A percentile compares a stretch with the other conserved stretches of the same genome.
These are phyloP conservation scores for Trichaptum fuscoviolaceum DNA, from an alignment of 768 basidiomycete species.

Conservation along the genomic window DNA sequence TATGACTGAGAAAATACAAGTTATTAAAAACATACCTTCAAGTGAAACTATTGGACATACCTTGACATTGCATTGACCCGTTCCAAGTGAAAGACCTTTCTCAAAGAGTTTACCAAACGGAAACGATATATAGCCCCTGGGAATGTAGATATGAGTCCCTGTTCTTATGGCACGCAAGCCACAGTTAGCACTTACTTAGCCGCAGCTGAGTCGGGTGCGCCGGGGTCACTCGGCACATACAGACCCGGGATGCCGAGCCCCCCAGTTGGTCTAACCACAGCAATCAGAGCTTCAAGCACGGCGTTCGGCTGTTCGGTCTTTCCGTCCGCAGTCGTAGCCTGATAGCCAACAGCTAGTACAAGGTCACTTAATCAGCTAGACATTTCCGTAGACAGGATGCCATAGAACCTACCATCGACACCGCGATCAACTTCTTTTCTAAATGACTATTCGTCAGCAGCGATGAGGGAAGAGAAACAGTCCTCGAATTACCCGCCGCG, in stretches of 20 bases:
- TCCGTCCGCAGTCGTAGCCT: slow-evolving; percentile 47
- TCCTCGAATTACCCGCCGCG: slow-evolving; percentile 35
- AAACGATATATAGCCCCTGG: slow-evolving; percentile 46
- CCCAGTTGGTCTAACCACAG: slow-evolving; percentile 48
- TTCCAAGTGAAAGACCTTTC: slow-evolving; percentile 48
- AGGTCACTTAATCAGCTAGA: slow-evolving; percentile 3
- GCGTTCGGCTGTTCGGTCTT: slow-evolving; percentile 53
- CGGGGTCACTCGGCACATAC: slow-evolving; percentile 53
- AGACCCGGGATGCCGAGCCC: slow-evolving; percentile 55
- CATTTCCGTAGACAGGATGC: neutral
- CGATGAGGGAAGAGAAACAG: neutral
- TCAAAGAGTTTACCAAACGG: slow-evolving; percentile 53
- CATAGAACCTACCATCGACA: slow-evolving; percentile 34
- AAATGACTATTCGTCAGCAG: neutral
- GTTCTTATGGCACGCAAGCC: neutral
- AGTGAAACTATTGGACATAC: slow-evolving; percentile 18
- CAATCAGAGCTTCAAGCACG: slow-evolving; percentile 45
- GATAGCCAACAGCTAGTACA: slow-evolving; percentile 49
- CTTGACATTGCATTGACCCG: slow-evolving; percentile 55
- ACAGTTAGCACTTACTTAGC: slow-evolving; percentile 33
- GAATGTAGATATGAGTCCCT: neutral
- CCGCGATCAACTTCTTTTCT: slow-evolving; percentile 48
- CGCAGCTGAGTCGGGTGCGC: slow-evolving; percentile 46
- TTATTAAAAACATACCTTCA: neutral
- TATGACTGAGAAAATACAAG: slow-evolving; percentile 30